Conservation (phyloP, 257 asterid genomes). For the Avicennia marina region DNA sequence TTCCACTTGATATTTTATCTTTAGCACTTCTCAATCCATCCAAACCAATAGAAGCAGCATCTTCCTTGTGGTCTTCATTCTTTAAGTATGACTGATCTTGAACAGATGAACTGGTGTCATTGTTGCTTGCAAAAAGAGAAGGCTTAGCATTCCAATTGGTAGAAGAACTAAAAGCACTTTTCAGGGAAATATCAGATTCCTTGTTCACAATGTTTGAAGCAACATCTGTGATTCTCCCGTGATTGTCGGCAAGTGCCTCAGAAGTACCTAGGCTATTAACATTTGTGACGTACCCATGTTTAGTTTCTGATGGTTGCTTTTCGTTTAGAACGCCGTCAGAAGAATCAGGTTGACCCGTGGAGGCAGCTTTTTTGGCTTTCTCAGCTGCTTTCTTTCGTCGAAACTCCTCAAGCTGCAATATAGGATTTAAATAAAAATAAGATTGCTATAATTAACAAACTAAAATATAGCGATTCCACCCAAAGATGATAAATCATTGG, state of each 20-base stretch:
- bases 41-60: slow-evolving; percentile 28
- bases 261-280: slow-evolving; percentile 52
- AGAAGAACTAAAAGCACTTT: background rate
- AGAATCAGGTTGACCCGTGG: slow-evolving; percentile 33
- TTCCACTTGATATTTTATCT: slow-evolving; percentile 26
- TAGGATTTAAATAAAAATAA: slow-evolving; percentile 5
- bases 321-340: slow-evolving; percentile 39
- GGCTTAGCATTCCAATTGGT: slow-evolving; percentile 28
- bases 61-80: slow-evolving; percentile 33
- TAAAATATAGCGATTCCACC: slow-evolving; percentile 2
- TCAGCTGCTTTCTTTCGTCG: slow-evolving; percentile 82
- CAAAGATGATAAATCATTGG: background rate
- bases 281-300: slow-evolving; percentile 33
- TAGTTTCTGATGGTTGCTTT: slow-evolving; percentile 41
- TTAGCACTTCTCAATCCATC: slow-evolving; percentile 28
- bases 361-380: slow-evolving; percentile 54
- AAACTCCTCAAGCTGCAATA: slow-evolving; percentile 77
- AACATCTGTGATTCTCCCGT: slow-evolving; percentile 13
- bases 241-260: slow-evolving; percentile 38
- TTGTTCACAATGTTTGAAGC: slow-evolving; percentile 28
- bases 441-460: background rate
- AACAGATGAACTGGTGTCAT: slow-evolving; percentile 21
- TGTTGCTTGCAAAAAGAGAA: slow-evolving; percentile 25
- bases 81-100: slow-evolving; percentile 18
- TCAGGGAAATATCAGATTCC: slow-evolving; percentile 25